Percentiles rank a stretch among this genome's conserved stretches.
phyloP scores from a whole-genome alignment of 805 yeast genomes.

The Candida awuae region DNA sequence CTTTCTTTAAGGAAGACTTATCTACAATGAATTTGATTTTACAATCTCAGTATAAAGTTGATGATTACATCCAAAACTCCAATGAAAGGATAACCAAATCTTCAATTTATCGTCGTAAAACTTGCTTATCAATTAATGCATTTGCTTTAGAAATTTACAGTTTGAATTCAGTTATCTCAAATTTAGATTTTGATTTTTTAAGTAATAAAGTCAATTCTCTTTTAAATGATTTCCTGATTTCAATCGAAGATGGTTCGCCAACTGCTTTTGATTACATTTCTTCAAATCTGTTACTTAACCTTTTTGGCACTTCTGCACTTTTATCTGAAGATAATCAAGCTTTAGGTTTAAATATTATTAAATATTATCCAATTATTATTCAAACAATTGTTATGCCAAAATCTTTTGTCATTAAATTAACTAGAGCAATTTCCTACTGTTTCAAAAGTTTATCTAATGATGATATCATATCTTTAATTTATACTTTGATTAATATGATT shows the following conservation, averaged over 20 bases:
- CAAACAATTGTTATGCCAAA: conserved; percentile 45
- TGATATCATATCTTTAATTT: conserved; percentile 73
- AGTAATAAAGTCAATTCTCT: conserved; percentile 41
- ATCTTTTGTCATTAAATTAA: conserved; percentile 41
- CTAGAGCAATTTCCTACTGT: conserved; percentile 57
- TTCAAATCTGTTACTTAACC: conserved; percentile 38
- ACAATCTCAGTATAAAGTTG: conserved; percentile 15
- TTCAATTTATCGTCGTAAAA: conserved; percentile 21
- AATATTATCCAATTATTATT: conserved; percentile 41
- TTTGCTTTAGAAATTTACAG: conserved; percentile 52
- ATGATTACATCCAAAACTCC: conserved; percentile 18
- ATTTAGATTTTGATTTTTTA: conserved; percentile 37
- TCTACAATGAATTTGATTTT: conserved; percentile 14
- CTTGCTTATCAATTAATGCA: conserved; percentile 19
- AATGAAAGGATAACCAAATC: conserved; percentile 22
- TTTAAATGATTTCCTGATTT: conserved; percentile 27
- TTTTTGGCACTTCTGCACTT: conserved; percentile 29
- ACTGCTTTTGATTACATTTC: conserved; percentile 42
- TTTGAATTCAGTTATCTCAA: conserved; percentile 42
- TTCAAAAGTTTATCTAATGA: conserved; percentile 68
- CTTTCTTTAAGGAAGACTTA: conserved; percentile 10
- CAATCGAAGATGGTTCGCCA: conserved; percentile 33
- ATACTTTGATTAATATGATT: conserved; percentile 70
- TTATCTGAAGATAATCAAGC: conserved; percentile 31
- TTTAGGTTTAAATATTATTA: conserved; percentile 31